A percentile compares a stretch with the other conserved stretches of the same genome.
Conservation (phyloP, 331 rosid genomes). For the Acacia pycnantha region DNA sequence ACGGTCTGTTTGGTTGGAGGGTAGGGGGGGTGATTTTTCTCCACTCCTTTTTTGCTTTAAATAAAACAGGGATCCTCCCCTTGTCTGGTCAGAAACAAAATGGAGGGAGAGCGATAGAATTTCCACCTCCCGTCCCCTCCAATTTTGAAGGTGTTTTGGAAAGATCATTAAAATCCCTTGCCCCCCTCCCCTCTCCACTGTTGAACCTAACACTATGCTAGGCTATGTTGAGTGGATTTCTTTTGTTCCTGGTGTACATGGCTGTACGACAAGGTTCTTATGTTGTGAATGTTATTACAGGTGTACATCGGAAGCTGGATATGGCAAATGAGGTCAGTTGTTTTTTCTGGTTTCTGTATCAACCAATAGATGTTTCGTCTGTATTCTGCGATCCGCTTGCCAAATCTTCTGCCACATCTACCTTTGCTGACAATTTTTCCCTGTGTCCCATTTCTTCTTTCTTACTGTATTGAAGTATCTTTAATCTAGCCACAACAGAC, state of each 20-base stretch:
- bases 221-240: background rate
- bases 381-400: background rate
- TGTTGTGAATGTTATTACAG: conserved; percentile 51
- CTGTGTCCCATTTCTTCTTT: background rate
- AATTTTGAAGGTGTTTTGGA: background rate
- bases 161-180: background rate
- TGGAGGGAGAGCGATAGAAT: background rate
- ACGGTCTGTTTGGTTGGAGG: background rate
- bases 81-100: background rate
- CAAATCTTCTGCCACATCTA: background rate
- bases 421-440: background rate
- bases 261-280: conserved; percentile 7
- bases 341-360: background rate
- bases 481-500: background rate
- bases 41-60: background rate
- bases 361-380: background rate
- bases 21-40: background rate
- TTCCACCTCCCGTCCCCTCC: background rate
- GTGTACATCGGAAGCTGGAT: conserved; percentile 95
- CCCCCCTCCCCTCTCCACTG: background rate
- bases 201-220: background rate
- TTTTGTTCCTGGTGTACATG: background rate
- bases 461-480: background rate
- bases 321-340: conserved; percentile 69
- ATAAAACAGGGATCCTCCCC: background rate